Evolutionary conservation across 2,329 filamentous ascomycete genomes (phyloP), one percentile per base, ranked within the genome.

Genomic region (Fusarium humuli): DNA sequence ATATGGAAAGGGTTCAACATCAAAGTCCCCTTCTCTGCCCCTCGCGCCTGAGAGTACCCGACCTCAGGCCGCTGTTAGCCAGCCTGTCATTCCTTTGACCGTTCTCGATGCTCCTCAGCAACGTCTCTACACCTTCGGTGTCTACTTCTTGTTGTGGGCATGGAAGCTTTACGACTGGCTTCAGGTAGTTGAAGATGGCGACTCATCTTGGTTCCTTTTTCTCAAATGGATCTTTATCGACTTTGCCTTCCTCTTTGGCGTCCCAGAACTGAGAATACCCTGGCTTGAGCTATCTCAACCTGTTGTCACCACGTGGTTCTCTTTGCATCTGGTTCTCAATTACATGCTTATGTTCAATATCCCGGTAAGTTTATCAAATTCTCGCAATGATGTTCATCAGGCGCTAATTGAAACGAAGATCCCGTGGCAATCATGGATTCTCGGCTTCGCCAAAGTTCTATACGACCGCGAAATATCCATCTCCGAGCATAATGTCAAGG

Each of bases 381-480:
- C 10, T 44, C n/a, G 9, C 11, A 22, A n/a, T 14, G 3, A 22
- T 30, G 27, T 34, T 20, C 49, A 34, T 44, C 25, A 40, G 27
- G 40, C 22, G 23, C 65, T 77, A 53, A 75, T 30, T 13, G 40
- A 20, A 23, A 18, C 48, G 14, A 70, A 92, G 87, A 85, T 96
- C 47, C 94, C 94, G 4, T 84, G 94, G 74, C 87, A 91, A 70
- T 83, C 90, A 44, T 94, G 91, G 87, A 81, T 97, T 42, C 83
- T 93, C 48, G 90, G 89, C 46, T 78, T 97, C 50, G 85, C 90
- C 69, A 96, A 94, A 81, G 84, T 97, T 69, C 86, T 98, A 53
- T 98, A 96, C 82, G 94, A 98, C 78, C 91, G 93, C 76, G 96
- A 99, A 81, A 83, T 97, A 65, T 94, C 95, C 54, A 92, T 99